phyloP scores from a whole-genome alignment of 2,329 filamentous ascomycete species.

The Ascochyta fabae region DNA sequence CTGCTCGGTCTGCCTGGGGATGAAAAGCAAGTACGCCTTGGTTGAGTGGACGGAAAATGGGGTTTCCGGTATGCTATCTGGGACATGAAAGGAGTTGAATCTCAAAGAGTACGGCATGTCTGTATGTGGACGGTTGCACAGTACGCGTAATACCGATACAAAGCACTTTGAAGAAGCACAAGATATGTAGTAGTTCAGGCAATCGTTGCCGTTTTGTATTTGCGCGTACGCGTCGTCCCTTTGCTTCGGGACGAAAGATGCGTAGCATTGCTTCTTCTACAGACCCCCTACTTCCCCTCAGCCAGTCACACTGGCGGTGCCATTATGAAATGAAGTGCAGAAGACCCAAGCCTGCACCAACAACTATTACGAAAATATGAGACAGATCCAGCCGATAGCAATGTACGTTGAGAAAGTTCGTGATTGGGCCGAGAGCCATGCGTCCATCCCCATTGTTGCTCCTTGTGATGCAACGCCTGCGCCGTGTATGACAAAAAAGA shows the following conservation, averaged over 20 bases:
- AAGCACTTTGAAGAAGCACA: neutral
- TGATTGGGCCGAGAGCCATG: constrained; percentile 12
- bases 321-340: constrained; percentile 11
- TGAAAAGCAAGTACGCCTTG: neutral
- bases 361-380: constrained; percentile 17
- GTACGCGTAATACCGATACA: neutral
- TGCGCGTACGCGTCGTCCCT: constrained; percentile 12
- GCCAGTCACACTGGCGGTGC: constrained; percentile 8
- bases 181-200: constrained; percentile 2
- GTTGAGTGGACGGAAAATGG: neutral
- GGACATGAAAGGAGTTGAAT: neutral
- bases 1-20: neutral
- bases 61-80: neutral
- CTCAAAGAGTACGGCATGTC: neutral
- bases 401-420: constrained; percentile 18
- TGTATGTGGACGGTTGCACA: neutral
- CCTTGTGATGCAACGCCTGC: constrained; percentile 15
- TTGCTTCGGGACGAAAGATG: constrained; percentile 4
- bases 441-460: constrained; percentile 8
- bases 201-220: constrained; percentile 12
- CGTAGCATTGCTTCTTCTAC: constrained; percentile 12
- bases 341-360: constrained; percentile 6
- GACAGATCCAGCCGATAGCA: constrained; percentile 16
- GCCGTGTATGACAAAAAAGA: constrained; percentile 5
- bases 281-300: neutral